Conservation (phyloP, 352 stramenopile species). For the Globisporangium solare region DNA sequence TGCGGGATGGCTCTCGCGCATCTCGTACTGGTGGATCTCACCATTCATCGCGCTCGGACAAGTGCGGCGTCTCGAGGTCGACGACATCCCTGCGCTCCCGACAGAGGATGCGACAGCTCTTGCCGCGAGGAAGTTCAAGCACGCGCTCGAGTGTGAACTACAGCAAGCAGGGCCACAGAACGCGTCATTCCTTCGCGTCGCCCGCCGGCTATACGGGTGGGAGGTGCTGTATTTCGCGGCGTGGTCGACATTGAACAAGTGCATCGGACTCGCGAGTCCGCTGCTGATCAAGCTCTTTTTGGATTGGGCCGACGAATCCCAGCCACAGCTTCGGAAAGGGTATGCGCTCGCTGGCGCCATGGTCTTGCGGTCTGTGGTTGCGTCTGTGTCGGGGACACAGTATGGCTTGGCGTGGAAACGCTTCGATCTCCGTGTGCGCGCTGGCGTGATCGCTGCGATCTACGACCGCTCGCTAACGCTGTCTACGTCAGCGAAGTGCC, state of each 20-base stretch:
- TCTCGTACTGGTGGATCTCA: constrained; percentile 70
- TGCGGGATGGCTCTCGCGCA: constrained; percentile 44
- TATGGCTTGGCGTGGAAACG: constrained; percentile 74
- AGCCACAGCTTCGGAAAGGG: constrained; percentile 32
- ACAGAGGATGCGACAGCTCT: constrained; percentile 36
- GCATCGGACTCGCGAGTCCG: constrained; percentile 56
- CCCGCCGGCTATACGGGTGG: constrained; percentile 43
- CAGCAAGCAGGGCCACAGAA: not conserved
- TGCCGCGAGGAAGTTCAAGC: constrained; percentile 39
- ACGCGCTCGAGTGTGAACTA: constrained; percentile 35
- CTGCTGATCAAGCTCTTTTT: constrained; percentile 80
- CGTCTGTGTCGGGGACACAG: constrained; percentile 67
- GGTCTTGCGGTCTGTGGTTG: constrained; percentile 43
- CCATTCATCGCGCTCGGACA: constrained; percentile 53
- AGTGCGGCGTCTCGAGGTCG: constrained; percentile 47
- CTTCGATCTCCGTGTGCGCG: constrained; percentile 69
- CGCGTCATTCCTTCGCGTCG: constrained; percentile 54
- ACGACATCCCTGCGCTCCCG: constrained; percentile 56
- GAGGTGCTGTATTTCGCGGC: constrained; percentile 53
- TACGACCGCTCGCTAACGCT: constrained; percentile 53
- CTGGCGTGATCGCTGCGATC: constrained; percentile 64
- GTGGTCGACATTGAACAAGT: constrained; percentile 76
- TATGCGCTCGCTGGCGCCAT: constrained; percentile 61
- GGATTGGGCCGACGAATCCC: constrained; percentile 51
- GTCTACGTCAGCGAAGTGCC: constrained; percentile 22